Conservation (phyloP, 768 basidiomycete species). For the Lyophyllum semitale region DNA sequence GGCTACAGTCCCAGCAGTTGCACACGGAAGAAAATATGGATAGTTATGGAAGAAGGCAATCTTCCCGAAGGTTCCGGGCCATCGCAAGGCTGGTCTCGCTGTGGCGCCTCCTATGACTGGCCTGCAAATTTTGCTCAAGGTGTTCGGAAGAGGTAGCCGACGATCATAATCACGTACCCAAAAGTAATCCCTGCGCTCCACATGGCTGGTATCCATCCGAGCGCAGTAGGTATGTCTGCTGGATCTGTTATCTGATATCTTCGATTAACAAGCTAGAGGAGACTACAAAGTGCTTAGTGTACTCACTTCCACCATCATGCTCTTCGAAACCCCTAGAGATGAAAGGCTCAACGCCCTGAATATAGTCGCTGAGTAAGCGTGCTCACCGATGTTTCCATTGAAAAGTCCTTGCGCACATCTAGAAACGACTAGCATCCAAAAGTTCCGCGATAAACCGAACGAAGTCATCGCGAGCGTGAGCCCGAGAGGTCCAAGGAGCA, state of each 20-base stretch:
- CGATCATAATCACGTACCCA: constrained; percentile 18
- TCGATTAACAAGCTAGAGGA: not conserved
- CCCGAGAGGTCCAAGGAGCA: constrained; percentile 35
- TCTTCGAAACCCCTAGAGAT: constrained; percentile 14
- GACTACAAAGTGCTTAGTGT: not conserved
- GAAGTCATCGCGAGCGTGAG: constrained; percentile 31
- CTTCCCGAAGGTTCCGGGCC: constrained; percentile 26
- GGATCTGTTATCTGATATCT: constrained; percentile 13
- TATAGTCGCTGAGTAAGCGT: no score
- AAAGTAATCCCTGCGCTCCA: constrained; percentile 27
- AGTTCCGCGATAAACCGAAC: constrained; percentile 33
- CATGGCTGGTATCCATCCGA: constrained; percentile 22
- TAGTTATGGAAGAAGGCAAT: constrained; percentile 26
- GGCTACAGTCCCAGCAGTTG: constrained; percentile 13
- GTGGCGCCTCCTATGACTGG: constrained; percentile 31
- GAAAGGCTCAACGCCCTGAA: not conserved
- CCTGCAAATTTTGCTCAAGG: constrained; percentile 9
- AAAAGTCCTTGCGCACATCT: constrained; percentile 31
- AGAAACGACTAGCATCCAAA: constrained; percentile 30
- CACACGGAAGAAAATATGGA: constrained; percentile 35
- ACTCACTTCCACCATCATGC: constrained; percentile 17
- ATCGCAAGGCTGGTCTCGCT: constrained; percentile 26
- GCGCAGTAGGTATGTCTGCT: constrained; percentile 11
- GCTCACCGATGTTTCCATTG: constrained; percentile 27
- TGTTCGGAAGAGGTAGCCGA: not conserved